Base-by-base conservation (phyloP, 495 filamentous ascomycete species). In the Penicillium alfredii region DNA sequence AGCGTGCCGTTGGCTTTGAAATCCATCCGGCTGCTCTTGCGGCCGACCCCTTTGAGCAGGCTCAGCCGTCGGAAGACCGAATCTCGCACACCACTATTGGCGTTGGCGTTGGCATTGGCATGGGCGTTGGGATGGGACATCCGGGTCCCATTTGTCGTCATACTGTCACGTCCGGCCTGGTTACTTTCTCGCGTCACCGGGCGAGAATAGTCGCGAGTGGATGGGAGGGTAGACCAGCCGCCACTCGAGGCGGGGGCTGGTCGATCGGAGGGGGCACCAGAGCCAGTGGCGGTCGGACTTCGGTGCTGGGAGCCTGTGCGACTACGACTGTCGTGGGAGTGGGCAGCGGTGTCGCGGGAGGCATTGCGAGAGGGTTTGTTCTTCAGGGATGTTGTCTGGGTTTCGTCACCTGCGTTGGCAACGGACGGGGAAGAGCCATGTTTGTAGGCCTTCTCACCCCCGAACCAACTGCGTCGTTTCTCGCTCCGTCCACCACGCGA, bases 41-140 rank as follows among this genome's bases (percentile, higher is more conserved):
- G 60, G 13, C 64, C 58, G 33, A 71, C 60, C 8, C 64, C 66
- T 41, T 64, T 68, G 37, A 70, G 53, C 13, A 69, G 44, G 42
- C 67, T 71, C 47, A 69, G 65, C 42, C 67, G 53, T 36, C 63
- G 71, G 53, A 64, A 59, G 13, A 73, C 60, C 32, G 68, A 71
- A 39, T 71, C 69, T 25, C 64, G 57, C 33, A 58, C 55, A 22
- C 55, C 56, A n/a, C 47, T 40, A 12, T 40, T 33, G 27, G 30
- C 44, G 38, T 45, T 44, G 10, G 17, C 19, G 9, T 6, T 41
- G 36, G 34, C 15, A 28, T 45, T 40, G 23, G 46, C 22, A 13
- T 45, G 35, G 33, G 31, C 29, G 8, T n/a, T n/a, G n/a, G n/a
- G n/a, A n/a, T n/a, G n/a, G n/a, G n/a, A n/a, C n/a, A n/a, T n/a